These are phyloP conservation scores for Phialophora verrucosa DNA, from an alignment of 2,329 filamentous ascomycete genomes.

Conservation along the genomic window DNA sequence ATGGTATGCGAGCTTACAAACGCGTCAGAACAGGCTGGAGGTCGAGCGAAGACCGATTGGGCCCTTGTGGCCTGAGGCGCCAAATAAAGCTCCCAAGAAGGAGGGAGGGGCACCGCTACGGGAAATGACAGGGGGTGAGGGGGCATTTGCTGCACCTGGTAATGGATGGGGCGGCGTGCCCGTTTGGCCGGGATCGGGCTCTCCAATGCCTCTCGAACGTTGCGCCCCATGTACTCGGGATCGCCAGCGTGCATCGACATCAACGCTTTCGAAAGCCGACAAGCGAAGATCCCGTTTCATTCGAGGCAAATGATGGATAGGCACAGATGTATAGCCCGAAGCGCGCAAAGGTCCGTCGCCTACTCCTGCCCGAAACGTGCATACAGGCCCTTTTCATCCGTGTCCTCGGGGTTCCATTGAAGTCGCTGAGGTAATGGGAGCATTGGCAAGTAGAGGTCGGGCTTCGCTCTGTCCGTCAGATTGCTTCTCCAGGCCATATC, in stretches of 20 bases:
- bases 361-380: conserved; percentile 14
- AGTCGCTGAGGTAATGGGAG: not conserved
- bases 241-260: not conserved
- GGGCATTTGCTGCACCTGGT: conserved; percentile 7
- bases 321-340: not conserved
- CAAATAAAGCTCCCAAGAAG: conserved; percentile 15
- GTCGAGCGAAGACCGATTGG: conserved; percentile 17
- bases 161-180: not conserved
- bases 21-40: not conserved
- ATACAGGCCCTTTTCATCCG: not conserved
- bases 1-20: conserved; percentile 17
- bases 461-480: conserved; percentile 1
- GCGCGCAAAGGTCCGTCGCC: not conserved
- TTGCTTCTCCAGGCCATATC: not conserved
- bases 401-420: not conserved
- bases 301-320: conserved; percentile 6
- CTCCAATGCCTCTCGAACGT: not conserved
- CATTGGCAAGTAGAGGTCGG: conserved; percentile 5
- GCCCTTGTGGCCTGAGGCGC: not conserved
- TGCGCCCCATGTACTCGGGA: not conserved
- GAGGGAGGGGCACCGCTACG: not conserved
- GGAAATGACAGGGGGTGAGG: conserved; percentile 3
- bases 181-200: conserved; percentile 7
- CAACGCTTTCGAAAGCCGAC: not conserved
- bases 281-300: not conserved